Conservation (phyloP, 805 yeast species). For the Nakazawaea anatomiae region DNA sequence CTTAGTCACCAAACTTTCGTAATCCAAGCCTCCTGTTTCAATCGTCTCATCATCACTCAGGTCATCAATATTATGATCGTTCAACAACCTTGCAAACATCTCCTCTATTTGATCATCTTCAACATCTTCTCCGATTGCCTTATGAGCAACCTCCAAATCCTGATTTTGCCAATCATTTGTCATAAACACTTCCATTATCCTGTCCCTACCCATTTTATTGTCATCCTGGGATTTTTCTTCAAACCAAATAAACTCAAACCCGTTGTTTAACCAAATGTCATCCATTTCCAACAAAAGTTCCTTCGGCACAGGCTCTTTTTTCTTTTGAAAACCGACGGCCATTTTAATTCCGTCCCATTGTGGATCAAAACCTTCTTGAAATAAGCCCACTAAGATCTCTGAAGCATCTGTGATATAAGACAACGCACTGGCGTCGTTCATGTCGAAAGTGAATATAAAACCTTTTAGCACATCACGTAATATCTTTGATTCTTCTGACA, state of each 20-base stretch:
- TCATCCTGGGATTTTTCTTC: slow-evolving; percentile 2
- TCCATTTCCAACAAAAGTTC: slow-evolving; percentile 25
- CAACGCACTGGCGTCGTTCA: slow-evolving; percentile 13
- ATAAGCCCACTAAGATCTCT: slow-evolving; percentile 13
- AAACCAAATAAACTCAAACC: slow-evolving; percentile 32
- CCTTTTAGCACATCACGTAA: slow-evolving; percentile 43
- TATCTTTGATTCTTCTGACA: slow-evolving; percentile 30
- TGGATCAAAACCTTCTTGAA: slow-evolving; percentile 10
- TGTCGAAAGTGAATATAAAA: slow-evolving; percentile 33
- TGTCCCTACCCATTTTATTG: slow-evolving; percentile 32
- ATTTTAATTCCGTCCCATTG: slow-evolving; percentile 30
- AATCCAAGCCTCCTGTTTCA: slow-evolving; percentile 16
- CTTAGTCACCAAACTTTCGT: slow-evolving; percentile 27
- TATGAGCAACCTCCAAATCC: slow-evolving; percentile 7
- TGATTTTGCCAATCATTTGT: slow-evolving; percentile 37
- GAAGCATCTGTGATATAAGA: slow-evolving; percentile 20
- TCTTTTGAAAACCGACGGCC: slow-evolving; percentile 25
- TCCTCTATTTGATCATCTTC: neutral
- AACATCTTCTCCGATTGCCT: neutral
- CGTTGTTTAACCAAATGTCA: slow-evolving; percentile 30
- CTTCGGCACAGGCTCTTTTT: neutral
- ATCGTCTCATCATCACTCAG: neutral
- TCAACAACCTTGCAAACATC: slow-evolving; percentile 7
- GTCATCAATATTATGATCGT: slow-evolving; percentile 9
- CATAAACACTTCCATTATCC: slow-evolving; percentile 35